Conservation (phyloP, 352 stramenopile genomes). For the Pythium phragmitis region DNA sequence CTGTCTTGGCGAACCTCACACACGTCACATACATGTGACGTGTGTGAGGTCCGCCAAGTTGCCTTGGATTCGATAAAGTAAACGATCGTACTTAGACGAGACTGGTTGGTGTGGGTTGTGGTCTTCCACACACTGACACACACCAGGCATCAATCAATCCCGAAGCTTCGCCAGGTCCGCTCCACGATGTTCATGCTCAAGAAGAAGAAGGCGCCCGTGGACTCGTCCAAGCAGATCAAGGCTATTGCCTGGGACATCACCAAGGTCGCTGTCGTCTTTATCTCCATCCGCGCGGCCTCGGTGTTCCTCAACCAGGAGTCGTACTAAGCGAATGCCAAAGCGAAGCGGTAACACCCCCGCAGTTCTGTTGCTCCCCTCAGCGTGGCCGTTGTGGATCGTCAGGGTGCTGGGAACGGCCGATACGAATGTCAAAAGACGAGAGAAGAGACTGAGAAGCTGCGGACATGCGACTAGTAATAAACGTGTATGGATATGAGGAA, state of each 20-base stretch:
- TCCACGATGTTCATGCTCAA: constrained; percentile 81
- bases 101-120: constrained; percentile 13
- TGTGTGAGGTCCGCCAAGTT: constrained; percentile 16
- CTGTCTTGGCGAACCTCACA: too few relatives aligned
- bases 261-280: constrained; percentile 74
- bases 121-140: not conserved
- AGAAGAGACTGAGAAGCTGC: not conserved
- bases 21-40: constrained; percentile 14
- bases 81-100: constrained; percentile 24
- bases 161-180: not conserved
- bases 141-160: constrained; percentile 1
- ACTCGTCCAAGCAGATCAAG: constrained; percentile 76
- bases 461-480: not conserved
- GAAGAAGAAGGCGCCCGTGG: constrained; percentile 87
- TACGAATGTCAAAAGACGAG: too few relatives aligned
- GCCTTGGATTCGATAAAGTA: not conserved
- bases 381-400: too few relatives aligned
- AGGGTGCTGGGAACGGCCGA: too few relatives aligned
- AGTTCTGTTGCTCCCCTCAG: not conserved
- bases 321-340: constrained; percentile 11
- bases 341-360: not conserved
- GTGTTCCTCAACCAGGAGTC: constrained; percentile 66
- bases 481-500: constrained; percentile 1
- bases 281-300: constrained; percentile 70
- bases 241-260: constrained; percentile 68